A percentile compares a stretch with the other conserved stretches of the same genome.
Evolutionary conservation across 495 filamentous ascomycete genomes (phyloP).

Genomic region (Bathelium albidoporum): DNA sequence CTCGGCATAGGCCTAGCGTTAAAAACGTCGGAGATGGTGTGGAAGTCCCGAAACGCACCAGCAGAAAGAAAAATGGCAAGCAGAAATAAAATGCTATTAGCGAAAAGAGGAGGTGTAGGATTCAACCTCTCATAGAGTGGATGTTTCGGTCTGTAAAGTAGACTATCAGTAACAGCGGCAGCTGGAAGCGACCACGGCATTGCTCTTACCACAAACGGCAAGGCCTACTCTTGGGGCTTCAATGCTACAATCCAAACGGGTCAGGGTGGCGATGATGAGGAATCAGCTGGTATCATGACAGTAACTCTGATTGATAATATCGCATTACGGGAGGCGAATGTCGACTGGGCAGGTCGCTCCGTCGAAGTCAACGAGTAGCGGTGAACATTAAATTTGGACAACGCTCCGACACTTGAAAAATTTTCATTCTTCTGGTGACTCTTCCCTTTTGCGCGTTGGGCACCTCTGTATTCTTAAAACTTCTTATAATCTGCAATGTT

Average conservation of each 20-base stretch:
- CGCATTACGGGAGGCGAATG: constrained; percentile 47
- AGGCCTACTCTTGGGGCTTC: constrained; percentile 64
- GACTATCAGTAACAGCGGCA: too few relatives aligned
- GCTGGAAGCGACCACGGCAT: constrained; percentile 51
- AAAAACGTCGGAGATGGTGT: too few relatives aligned
- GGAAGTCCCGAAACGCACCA: too few relatives aligned
- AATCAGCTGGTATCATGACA: constrained; percentile 41
- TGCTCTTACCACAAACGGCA: constrained; percentile 47
- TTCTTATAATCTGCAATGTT: not conserved
- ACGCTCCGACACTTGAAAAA: not conserved
- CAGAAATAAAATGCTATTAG: too few relatives aligned
- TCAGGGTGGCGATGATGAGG: constrained; percentile 35
- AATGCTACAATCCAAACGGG: constrained; percentile 56
- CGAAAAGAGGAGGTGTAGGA: too few relatives aligned
- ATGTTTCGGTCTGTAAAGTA: too few relatives aligned
- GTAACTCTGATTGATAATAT: constrained; percentile 55
- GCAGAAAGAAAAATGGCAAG: too few relatives aligned
- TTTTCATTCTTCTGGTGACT: not conserved
- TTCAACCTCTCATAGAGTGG: too few relatives aligned
- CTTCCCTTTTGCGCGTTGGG: not conserved
- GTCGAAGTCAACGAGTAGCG: not conserved
- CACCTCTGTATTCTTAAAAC: not conserved
- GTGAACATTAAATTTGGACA: not conserved
- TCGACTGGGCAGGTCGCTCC: constrained; percentile 43
- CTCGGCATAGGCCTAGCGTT: too few relatives aligned